A percentile compares a stretch with the other conserved stretches of the same genome.
Conservation (phyloP, 2,329 filamentous ascomycete genomes). For the Verticillium nonalfalfae region DNA sequence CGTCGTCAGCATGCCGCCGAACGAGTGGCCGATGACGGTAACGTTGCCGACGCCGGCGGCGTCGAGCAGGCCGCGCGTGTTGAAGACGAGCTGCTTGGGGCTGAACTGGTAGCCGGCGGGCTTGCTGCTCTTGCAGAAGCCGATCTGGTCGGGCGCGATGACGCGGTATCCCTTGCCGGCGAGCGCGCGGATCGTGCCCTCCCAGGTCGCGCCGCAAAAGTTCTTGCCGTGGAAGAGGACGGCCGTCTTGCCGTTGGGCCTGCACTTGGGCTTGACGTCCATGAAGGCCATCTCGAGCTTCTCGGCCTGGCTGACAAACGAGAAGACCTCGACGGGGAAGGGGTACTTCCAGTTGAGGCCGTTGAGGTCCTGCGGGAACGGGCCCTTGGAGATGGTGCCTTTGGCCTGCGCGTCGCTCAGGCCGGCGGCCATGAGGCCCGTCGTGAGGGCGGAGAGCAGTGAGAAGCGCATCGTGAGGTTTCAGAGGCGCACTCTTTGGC, state of each 20-base stretch:
- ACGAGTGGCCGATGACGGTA: slow-evolving; percentile 79
- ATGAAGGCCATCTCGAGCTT: slow-evolving; percentile 49
- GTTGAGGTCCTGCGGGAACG: slow-evolving; percentile 32
- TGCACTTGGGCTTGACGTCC: slow-evolving; percentile 32
- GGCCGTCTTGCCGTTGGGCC: slow-evolving; percentile 3
- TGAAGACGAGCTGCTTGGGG: slow-evolving; percentile 42
- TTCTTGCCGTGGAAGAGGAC: slow-evolving; percentile 47
- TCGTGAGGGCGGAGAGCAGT: slow-evolving; percentile 9
- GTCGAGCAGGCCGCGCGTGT: slow-evolving; percentile 40
- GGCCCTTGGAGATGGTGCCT: slow-evolving; percentile 20
- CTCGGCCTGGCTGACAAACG: slow-evolving; percentile 38
- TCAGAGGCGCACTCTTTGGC: no score
- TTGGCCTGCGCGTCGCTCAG: slow-evolving; percentile 23
- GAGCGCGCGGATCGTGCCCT: slow-evolving; percentile 35
- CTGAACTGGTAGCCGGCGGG: slow-evolving; percentile 44
- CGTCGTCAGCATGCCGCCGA: slow-evolving; percentile 73
- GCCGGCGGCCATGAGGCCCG: slow-evolving; percentile 10
- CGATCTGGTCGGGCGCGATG: slow-evolving; percentile 46
- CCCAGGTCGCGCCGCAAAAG: slow-evolving; percentile 49
- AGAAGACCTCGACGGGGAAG: slow-evolving; percentile 40
- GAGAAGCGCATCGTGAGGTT: slow-evolving; percentile 4
- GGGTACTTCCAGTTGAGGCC: slow-evolving; percentile 48
- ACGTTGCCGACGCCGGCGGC: slow-evolving; percentile 60
- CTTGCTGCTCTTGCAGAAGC: slow-evolving; percentile 52
- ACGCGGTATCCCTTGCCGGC: slow-evolving; percentile 39